Percentiles rank a stretch among this genome's conserved stretches.
Conservation (phyloP, 2,329 filamentous ascomycete species). For the Penicillium sp. region DNA sequence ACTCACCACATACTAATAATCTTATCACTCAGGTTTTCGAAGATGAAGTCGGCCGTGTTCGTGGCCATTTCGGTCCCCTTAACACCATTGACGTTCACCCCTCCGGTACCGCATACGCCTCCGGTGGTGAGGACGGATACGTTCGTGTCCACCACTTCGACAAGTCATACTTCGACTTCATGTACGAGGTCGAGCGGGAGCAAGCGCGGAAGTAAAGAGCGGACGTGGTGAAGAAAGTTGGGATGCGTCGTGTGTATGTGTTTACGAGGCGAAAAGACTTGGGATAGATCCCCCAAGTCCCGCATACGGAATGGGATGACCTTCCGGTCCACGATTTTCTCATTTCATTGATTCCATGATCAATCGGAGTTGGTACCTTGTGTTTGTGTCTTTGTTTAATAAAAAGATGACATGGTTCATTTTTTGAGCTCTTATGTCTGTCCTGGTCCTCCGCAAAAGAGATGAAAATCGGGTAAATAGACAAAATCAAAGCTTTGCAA, state of each 20-base stretch:
- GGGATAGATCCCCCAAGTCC: conserved; percentile 24
- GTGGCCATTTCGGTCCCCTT: conserved; percentile 93
- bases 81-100: conserved; percentile 96
- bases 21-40: conserved; percentile 63
- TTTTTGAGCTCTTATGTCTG: conserved; percentile 22
- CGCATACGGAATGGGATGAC: conserved; percentile 32
- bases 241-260: conserved; percentile 36
- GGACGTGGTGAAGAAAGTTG: conserved; percentile 20
- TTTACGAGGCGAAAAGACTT: conserved; percentile 36
- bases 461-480: conserved; percentile 26
- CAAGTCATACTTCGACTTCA: conserved; percentile 97
- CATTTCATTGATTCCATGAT: conserved; percentile 41
- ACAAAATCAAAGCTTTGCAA: conserved; percentile 27
- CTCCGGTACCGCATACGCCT: conserved; percentile 86
- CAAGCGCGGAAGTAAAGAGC: conserved; percentile 45
- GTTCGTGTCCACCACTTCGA: conserved; percentile 98
- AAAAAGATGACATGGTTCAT: conserved; percentile 34
- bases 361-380: conserved; percentile 41
- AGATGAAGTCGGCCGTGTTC: conserved; percentile 95
- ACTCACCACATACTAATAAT: neutral
- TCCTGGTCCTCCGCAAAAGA: conserved; percentile 12
- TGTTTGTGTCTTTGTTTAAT: conserved; percentile 35
- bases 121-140: conserved; percentile 96
- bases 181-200: conserved; percentile 97
- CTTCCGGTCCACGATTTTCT: conserved; percentile 35